Conservation (phyloP, 2,329 filamentous ascomycete genomes). For the Xylariaceae sp. region DNA sequence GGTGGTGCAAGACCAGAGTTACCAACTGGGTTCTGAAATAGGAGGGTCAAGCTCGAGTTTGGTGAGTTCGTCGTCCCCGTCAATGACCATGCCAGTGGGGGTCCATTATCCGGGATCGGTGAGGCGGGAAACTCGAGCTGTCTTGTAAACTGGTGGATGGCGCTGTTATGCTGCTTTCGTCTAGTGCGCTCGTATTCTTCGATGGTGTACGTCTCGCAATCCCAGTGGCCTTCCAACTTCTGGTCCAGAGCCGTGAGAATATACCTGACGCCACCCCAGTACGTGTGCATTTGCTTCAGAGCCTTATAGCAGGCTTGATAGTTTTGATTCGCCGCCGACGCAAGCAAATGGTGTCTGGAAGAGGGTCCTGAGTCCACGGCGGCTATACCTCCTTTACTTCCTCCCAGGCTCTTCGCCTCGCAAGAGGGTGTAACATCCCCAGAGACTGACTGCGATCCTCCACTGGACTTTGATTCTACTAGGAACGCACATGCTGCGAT, state of each 20-base stretch:
- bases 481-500: constrained; percentile 88
- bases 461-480: constrained; percentile 76
- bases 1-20: constrained; percentile 21
- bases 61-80: constrained; percentile 86
- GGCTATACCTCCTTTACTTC: constrained; percentile 18
- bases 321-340: constrained; percentile 81
- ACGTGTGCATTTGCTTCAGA: constrained; percentile 75
- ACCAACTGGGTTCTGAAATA: constrained; percentile 64
- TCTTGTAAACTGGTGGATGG: constrained; percentile 47
- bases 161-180: constrained; percentile 48
- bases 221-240: constrained; percentile 83
- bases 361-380: constrained; percentile 45
- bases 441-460: constrained; percentile 68
- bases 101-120: constrained; percentile 46
- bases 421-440: constrained; percentile 57
- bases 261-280: constrained; percentile 87
- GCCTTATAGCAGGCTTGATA: constrained; percentile 88
- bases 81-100: constrained; percentile 79
- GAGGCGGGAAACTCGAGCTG: constrained; percentile 50
- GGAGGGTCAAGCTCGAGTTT: constrained; percentile 78
- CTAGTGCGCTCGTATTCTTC: constrained; percentile 80
- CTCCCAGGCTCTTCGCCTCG: constrained; percentile 31
- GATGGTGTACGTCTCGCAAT: constrained; percentile 67
- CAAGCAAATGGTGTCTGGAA: constrained; percentile 73
- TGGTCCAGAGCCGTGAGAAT: constrained; percentile 86